Percentiles rank a stretch among this genome's conserved stretches.
These are phyloP conservation scores for Nakazawaea peltata DNA, from an alignment of 805 yeast species.

Conservation along the genomic window DNA sequence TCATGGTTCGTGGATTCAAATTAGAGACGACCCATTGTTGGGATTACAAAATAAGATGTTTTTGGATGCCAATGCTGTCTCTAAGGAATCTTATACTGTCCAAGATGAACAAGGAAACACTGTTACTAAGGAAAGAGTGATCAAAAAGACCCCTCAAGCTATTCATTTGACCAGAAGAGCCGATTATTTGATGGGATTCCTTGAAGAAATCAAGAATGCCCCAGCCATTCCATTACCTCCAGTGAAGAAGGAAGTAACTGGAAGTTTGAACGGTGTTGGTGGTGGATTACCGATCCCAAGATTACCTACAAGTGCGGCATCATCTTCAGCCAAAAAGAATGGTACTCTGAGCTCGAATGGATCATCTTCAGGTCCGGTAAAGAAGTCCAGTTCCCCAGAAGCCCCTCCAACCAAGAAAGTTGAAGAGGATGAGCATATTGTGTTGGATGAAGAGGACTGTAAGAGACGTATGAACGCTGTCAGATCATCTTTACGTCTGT, in stretches of 20 bases:
- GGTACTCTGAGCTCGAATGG: not conserved
- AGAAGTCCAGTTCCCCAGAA: not conserved
- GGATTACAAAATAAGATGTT: constrained; percentile 81
- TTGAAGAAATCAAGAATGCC: constrained; percentile 37
- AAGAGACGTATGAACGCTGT: constrained; percentile 57
- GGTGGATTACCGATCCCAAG: not conserved
- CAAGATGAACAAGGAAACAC: constrained; percentile 24
- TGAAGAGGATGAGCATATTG: constrained; percentile 64
- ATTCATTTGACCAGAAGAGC: constrained; percentile 89
- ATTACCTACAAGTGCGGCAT: not conserved
- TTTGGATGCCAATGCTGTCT: constrained; percentile 35
- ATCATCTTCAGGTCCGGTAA: not conserved
- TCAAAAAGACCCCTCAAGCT: constrained; percentile 78
- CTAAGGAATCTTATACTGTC: constrained; percentile 19
- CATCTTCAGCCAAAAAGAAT: not conserved
- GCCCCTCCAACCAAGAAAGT: constrained; percentile 12
- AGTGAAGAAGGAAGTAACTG: not conserved
- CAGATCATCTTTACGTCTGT: constrained; percentile 52
- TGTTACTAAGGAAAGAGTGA: constrained; percentile 21
- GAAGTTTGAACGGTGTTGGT: not conserved
- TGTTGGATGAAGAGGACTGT: constrained; percentile 57
- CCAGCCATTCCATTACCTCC: not conserved
- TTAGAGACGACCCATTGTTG: constrained; percentile 90
- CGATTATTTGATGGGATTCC: constrained; percentile 70
- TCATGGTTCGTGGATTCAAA: constrained; percentile 90